Percentiles rank a stretch among this genome's conserved stretches.
phyloP scores from a whole-genome alignment of 352 stramenopile species.

The Globisporangium cystogenes region DNA sequence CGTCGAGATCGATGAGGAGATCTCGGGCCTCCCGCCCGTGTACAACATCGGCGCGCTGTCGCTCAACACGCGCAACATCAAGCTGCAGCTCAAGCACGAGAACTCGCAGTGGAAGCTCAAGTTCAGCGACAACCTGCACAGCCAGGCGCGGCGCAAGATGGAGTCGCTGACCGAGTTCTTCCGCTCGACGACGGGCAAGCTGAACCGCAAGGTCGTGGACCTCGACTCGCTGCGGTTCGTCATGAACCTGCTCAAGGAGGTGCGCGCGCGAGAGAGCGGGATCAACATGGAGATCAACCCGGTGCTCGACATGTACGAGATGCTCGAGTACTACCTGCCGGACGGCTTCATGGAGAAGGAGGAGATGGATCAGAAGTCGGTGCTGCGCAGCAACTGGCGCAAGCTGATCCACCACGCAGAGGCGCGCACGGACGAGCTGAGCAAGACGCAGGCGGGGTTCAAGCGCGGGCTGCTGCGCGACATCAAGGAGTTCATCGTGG shows the following conservation, averaged over 20 bases:
- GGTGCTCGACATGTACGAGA: conserved; percentile 98
- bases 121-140: conserved; percentile 96
- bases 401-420: conserved; percentile 95
- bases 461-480: conserved; percentile 95
- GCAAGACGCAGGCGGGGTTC: conserved; percentile 94
- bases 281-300: conserved; percentile 99
- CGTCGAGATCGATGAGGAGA: conserved; percentile 92
- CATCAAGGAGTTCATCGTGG: conserved; percentile 95
- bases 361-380: conserved; percentile 98
- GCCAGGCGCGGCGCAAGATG: conserved; percentile 91
- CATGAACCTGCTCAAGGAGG: conserved; percentile 97
- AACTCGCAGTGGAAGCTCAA: conserved; percentile 97
- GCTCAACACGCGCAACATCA: conserved; percentile 96
- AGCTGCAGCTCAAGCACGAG: conserved; percentile 95
- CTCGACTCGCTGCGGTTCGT: conserved; percentile 96
- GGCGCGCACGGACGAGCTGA: conserved; percentile 93
- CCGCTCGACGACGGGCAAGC: conserved; percentile 89
- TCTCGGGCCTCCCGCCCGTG: conserved; percentile 79
- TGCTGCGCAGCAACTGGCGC: conserved; percentile 96
- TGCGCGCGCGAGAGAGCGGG: conserved; percentile 94
- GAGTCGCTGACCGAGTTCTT: conserved; percentile 96
- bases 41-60: conserved; percentile 97
- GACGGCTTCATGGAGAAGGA: conserved; percentile 98
- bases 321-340: conserved; percentile 93
- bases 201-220: conserved; percentile 94